phyloP scores from a whole-genome alignment of 2,329 filamentous ascomycete species.

The Fusarium veterinarium region DNA sequence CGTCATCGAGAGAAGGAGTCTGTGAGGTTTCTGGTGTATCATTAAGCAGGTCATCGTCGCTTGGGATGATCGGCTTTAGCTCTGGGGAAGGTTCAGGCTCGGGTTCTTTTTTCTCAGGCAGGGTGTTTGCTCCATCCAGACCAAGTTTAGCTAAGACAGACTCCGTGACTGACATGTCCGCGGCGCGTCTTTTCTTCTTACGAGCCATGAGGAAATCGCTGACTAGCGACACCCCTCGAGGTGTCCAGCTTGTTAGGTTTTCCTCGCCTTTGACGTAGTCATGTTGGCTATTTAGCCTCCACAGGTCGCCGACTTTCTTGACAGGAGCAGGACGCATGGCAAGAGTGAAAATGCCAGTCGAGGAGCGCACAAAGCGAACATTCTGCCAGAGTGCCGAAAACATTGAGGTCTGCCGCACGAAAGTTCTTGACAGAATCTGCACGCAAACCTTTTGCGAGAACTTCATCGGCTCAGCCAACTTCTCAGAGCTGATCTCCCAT shows the following conservation, averaged over 20 bases:
- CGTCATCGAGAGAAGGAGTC: constrained; percentile 50
- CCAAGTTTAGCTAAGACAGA: constrained; percentile 71
- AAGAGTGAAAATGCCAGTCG: constrained; percentile 86
- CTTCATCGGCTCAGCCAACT: constrained; percentile 86
- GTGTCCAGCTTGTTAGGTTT: constrained; percentile 83
- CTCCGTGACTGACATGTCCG: constrained; percentile 83
- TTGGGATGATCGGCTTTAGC: constrained; percentile 58
- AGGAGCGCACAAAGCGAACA: constrained; percentile 86
- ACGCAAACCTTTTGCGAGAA: constrained; percentile 85
- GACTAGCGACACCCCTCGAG: constrained; percentile 90
- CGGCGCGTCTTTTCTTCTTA: constrained; percentile 77
- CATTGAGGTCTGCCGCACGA: constrained; percentile 87
- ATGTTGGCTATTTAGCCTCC: constrained; percentile 94
- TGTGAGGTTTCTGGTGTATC: constrained; percentile 67
- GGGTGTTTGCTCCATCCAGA: constrained; percentile 55
- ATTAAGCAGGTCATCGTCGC: constrained; percentile 68
- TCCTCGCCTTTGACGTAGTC: constrained; percentile 98
- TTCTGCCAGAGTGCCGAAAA: constrained; percentile 89
- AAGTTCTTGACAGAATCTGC: constrained; percentile 85
- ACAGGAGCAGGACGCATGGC: constrained; percentile 88
- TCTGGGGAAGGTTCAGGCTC: constrained; percentile 51
- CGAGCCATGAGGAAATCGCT: constrained; percentile 83
- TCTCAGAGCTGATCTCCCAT: constrained; percentile 87
- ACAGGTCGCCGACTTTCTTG: constrained; percentile 91
- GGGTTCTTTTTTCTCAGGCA: constrained; percentile 49